Conservation (phyloP, 306 rosid species). For the Rosa chinensis region DNA sequence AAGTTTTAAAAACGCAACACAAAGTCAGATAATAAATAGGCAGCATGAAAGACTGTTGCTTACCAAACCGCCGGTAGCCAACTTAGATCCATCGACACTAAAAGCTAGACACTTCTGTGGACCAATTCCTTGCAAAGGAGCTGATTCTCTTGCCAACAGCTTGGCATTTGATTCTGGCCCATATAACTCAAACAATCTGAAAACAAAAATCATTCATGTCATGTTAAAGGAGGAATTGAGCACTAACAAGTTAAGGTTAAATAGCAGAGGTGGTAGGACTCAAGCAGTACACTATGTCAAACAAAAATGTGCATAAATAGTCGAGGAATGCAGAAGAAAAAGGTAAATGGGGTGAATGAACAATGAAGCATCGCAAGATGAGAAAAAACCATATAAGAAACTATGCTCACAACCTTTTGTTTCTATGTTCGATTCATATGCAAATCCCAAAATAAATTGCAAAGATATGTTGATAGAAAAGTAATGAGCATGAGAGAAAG, state of each 20-base stretch:
- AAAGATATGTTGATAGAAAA: background rate
- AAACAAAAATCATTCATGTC: background rate
- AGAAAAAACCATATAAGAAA: background rate
- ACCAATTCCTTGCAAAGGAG: slow-evolving; percentile 55
- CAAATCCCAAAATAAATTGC: background rate
- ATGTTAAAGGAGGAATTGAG: background rate
- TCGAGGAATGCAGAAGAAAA: background rate
- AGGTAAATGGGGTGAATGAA: background rate
- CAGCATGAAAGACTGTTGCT: slow-evolving; percentile 29
- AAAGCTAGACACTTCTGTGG: slow-evolving; percentile 73
- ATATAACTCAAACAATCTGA: slow-evolving; percentile 70
- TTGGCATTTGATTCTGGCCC: slow-evolving; percentile 50
- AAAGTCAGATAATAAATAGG: slow-evolving; percentile 11
- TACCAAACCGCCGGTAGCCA: slow-evolving; percentile 89
- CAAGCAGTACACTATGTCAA: background rate
- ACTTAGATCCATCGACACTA: slow-evolving; percentile 89
- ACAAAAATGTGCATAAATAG: background rate
- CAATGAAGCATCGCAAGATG: background rate
- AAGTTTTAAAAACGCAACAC: background rate
- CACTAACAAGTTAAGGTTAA: slow-evolving; percentile 12
- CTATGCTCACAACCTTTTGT: background rate
- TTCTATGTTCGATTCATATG: background rate
- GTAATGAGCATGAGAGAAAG: background rate
- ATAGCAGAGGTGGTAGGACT: background rate
- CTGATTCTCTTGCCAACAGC: slow-evolving; percentile 62